Conservation (phyloP, 352 stramenopile species). For the Phytopythium cucurbitacearum region DNA sequence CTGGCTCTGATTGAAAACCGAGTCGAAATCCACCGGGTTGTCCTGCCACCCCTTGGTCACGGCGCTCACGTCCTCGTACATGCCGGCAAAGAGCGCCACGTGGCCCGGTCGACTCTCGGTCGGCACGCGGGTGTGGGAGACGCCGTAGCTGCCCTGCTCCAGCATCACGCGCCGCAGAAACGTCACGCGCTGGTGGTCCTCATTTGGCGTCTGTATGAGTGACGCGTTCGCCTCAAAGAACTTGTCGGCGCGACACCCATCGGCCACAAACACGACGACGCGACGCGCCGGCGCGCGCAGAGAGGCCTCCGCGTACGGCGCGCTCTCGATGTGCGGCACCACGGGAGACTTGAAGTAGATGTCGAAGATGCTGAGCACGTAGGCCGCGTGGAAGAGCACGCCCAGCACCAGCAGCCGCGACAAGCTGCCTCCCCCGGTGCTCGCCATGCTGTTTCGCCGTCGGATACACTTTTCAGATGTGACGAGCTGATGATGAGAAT, state of each 20-base stretch:
- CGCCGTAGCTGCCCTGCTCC: conserved; percentile 57
- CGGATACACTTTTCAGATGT: not conserved
- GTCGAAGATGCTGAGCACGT: conserved; percentile 89
- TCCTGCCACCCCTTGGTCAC: conserved; percentile 87
- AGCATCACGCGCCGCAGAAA: conserved; percentile 66
- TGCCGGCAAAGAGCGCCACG: conserved; percentile 81
- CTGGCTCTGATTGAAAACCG: conserved; percentile 79
- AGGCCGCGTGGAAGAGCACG: conserved; percentile 75
- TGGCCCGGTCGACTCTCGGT: conserved; percentile 81
- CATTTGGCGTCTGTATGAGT: not conserved
- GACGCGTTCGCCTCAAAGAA: conserved; percentile 64
- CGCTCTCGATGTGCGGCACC: conserved; percentile 57
- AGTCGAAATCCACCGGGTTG: conserved; percentile 87
- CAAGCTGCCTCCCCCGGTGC: conserved; percentile 8
- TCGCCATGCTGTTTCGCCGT: too few species aligned
- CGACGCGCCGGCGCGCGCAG: conserved; percentile 42
- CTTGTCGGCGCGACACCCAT: conserved; percentile 80
- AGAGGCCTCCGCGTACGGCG: conserved; percentile 24
- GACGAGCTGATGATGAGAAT: not conserved
- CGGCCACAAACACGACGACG: conserved; percentile 79
- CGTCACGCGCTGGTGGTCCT: conserved; percentile 32
- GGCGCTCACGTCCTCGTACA: conserved; percentile 87
- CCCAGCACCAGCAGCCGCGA: conserved; percentile 54
- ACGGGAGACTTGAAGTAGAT: conserved; percentile 89
- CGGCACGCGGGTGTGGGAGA: conserved; percentile 85